A percentile compares a stretch with the other conserved stretches of the same genome.
Conservation (phyloP, 164 flowering plant genomes). For the Chimonanthus salicifolius region DNA sequence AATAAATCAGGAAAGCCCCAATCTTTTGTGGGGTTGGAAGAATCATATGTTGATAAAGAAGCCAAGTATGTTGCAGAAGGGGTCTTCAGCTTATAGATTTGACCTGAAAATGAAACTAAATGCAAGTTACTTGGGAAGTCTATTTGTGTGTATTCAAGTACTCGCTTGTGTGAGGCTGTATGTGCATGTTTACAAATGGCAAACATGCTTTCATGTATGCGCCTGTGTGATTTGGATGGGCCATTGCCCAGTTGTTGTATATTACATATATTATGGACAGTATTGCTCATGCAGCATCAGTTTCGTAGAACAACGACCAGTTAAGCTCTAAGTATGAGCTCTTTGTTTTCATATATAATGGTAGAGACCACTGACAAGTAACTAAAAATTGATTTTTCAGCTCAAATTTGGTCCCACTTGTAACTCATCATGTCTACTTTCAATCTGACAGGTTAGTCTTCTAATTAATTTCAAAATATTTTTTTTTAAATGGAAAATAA, state of each 20-base stretch:
- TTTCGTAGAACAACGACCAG: neutral
- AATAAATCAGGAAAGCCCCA: conserved; percentile 85
- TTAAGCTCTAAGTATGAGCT: neutral
- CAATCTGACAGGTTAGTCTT: too few relatives aligned
- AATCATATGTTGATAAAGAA: conserved; percentile 64
- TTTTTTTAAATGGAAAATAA: too few relatives aligned
- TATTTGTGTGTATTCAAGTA: neutral
- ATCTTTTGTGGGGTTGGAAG: conserved; percentile 88
- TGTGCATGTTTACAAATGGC: neutral
- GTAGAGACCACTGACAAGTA: neutral
- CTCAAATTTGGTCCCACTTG: too few relatives aligned
- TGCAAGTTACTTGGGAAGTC: neutral
- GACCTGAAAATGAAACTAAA: conserved; percentile 39
- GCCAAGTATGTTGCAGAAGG: conserved; percentile 65
- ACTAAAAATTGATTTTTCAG: too few relatives aligned
- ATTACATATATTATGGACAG: neutral
- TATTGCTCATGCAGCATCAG: neutral
- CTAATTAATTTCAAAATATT: too few relatives aligned
- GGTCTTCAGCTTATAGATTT: conserved; percentile 65
- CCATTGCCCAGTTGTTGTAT: neutral
- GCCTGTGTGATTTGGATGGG: neutral
- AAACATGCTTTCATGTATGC: neutral
- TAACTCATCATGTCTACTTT: too few relatives aligned
- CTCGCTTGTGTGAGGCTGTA: neutral
- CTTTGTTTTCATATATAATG: neutral